Evolutionary conservation across 73 alveolate genomes (phyloP).

Genomic region (Symbiodinium natans): DNA sequence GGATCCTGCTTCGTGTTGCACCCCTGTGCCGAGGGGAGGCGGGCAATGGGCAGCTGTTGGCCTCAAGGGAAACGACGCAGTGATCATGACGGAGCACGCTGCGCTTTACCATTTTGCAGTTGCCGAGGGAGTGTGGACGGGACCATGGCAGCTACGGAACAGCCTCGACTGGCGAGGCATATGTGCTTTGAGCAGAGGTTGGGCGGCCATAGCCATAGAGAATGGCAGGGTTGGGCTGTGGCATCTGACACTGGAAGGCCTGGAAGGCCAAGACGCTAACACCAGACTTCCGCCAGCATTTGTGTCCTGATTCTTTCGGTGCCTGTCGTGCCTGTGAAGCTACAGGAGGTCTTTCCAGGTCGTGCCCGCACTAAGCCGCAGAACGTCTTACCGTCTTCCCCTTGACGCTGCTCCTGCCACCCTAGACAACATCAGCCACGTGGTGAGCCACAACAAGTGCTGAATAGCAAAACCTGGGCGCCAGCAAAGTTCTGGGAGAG

Average conservation of each 20-base stretch:
- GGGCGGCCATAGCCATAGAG: not conserved
- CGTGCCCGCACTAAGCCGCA: too few species aligned
- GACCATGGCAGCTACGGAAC: conserved; percentile 18
- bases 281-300: too few species aligned
- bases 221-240: conserved; percentile 15
- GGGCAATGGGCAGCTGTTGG: not conserved
- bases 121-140: not conserved
- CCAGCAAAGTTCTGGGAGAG: too few species aligned
- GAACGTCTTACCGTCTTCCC: too few species aligned
- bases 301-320: too few species aligned
- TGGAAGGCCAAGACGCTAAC: not conserved
- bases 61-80: not conserved
- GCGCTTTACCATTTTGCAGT: not conserved
- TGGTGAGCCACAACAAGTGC: too few species aligned
- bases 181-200: not conserved
- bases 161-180: not conserved
- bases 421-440: too few species aligned
- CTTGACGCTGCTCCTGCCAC: too few species aligned
- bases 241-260: not conserved
- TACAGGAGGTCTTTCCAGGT: too few species aligned
- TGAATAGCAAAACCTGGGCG: too few species aligned
- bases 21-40: not conserved
- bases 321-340: too few species aligned
- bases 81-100: conserved; percentile 18
- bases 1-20: too few species aligned